phyloP scores from a whole-genome alignment of 192 early-diverging fungal species.

The Coemansia sp. region DNA sequence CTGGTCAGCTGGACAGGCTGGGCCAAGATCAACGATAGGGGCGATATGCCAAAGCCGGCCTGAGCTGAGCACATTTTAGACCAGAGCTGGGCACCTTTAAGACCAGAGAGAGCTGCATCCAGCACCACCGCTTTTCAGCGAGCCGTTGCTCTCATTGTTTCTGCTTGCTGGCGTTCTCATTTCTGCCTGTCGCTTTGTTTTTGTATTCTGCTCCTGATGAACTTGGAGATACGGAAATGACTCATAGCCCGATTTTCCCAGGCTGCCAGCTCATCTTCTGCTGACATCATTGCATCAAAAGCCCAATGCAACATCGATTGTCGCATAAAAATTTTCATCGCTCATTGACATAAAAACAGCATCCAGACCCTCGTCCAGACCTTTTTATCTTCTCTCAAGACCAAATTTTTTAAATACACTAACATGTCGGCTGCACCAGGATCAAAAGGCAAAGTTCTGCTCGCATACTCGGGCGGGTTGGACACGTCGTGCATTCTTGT shows the following conservation, averaged over 20 bases:
- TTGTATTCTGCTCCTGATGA: background rate
- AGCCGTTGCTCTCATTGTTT: too few relatives aligned
- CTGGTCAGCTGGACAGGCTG: background rate
- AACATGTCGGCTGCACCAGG: slow-evolving; percentile 53
- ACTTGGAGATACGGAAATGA: background rate
- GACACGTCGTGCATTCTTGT: slow-evolving; percentile 99
- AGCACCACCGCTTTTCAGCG: too few relatives aligned
- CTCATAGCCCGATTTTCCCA: background rate
- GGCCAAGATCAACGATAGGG: background rate
- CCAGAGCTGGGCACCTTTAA: too few relatives aligned
- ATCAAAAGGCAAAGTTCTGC: slow-evolving; percentile 82
- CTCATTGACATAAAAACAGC: background rate
- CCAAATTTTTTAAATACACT: background rate
- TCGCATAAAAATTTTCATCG: background rate
- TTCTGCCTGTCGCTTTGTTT: background rate
- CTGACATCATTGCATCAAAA: background rate
- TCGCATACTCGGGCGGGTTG: slow-evolving; percentile 97
- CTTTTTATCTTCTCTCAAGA: background rate
- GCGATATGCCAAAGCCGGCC: background rate
- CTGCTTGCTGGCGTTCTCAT: too few relatives aligned
- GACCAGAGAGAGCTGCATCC: too few relatives aligned
- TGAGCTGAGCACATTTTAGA: background rate
- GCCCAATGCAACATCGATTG: too few relatives aligned
- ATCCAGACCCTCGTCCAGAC: background rate
- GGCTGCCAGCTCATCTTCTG: background rate